Percentiles rank a stretch among this genome's conserved stretches.
Conservation (phyloP, 108 stramenopile genomes). For the Pseudonitzschia multiseries region DNA sequence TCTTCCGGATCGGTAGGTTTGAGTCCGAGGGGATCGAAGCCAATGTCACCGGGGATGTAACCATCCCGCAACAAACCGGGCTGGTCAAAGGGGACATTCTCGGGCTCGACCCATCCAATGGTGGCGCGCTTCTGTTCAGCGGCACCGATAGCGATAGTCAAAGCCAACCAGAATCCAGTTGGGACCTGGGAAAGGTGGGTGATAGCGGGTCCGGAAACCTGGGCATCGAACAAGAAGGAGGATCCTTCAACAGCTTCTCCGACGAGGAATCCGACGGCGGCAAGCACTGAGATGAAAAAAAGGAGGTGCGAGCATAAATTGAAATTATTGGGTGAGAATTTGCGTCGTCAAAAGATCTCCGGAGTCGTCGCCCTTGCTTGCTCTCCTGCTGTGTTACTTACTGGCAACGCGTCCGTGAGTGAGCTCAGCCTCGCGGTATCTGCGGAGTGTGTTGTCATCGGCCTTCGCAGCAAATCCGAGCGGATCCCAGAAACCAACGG, state of each 20-base stretch:
- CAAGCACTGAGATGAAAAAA: conserved; percentile 59
- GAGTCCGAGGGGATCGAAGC: conserved; percentile 77
- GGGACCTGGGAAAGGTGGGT: conserved; percentile 83
- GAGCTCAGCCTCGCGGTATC: conserved; percentile 88
- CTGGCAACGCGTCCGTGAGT: conserved; percentile 77
- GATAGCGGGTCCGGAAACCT: conserved; percentile 87
- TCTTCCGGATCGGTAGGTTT: conserved; percentile 58
- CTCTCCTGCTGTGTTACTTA: background rate
- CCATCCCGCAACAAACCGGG: conserved; percentile 57
- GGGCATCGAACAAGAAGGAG: conserved; percentile 76
- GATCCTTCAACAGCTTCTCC: conserved; percentile 76
- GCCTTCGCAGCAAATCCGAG: conserved; percentile 73
- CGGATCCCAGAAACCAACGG: conserved; percentile 67
- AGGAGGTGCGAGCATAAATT: background rate
- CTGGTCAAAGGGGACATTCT: conserved; percentile 47
- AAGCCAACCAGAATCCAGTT: conserved; percentile 40
- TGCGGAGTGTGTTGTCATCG: conserved; percentile 65
- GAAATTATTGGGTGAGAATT: too few species aligned
- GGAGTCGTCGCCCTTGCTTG: too few species aligned
- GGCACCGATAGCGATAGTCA: conserved; percentile 61
- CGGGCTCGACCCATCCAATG: conserved; percentile 73
- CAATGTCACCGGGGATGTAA: conserved; percentile 74
- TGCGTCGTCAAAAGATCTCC: too few species aligned
- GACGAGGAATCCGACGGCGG: conserved; percentile 64
- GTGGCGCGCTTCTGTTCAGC: conserved; percentile 58